A percentile compares a stretch with the other conserved stretches of the same genome.
Conservation (phyloP, 139 green algal species). For the Auxenochlorella protothecoides region DNA sequence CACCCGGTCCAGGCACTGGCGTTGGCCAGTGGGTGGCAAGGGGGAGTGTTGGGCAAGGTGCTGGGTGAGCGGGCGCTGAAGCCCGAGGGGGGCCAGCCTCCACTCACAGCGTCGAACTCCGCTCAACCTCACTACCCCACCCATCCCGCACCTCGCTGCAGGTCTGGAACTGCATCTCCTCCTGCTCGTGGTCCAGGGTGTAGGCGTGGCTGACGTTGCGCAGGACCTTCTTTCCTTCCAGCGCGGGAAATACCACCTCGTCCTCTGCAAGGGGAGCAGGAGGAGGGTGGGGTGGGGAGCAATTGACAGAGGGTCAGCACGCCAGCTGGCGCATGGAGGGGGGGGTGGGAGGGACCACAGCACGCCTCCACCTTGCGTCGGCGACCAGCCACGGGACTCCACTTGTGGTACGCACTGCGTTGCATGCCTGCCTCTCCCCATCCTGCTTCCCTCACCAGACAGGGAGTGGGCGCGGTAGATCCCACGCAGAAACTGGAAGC, state of each 20-base stretch:
- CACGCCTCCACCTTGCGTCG: too few species aligned
- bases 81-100: too few species aligned
- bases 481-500: conserved; percentile 85
- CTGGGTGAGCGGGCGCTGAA: too few species aligned
- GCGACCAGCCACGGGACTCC: too few species aligned
- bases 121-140: not conserved
- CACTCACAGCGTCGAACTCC: too few species aligned
- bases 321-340: too few species aligned
- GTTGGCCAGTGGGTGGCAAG: not conserved
- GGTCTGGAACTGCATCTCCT: conserved; percentile 71
- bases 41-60: too few species aligned
- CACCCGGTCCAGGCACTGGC: not conserved
- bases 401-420: too few species aligned
- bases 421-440: too few species aligned
- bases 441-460: too few species aligned
- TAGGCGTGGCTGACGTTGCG: conserved; percentile 92
- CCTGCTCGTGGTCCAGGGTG: conserved; percentile 91
- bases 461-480: conserved; percentile 68
- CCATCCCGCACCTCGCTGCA: not conserved
- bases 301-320: not conserved
- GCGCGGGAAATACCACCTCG: conserved; percentile 93
- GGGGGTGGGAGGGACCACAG: too few species aligned
- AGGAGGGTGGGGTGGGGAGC: not conserved
- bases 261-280: conserved; percentile 57
- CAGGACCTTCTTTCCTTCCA: conserved; percentile 91